Evolutionary conservation across 495 filamentous ascomycete genomes (phyloP), one percentile per base, ranked within the genome.

Genomic region (Trichoderma parareesei): DNA sequence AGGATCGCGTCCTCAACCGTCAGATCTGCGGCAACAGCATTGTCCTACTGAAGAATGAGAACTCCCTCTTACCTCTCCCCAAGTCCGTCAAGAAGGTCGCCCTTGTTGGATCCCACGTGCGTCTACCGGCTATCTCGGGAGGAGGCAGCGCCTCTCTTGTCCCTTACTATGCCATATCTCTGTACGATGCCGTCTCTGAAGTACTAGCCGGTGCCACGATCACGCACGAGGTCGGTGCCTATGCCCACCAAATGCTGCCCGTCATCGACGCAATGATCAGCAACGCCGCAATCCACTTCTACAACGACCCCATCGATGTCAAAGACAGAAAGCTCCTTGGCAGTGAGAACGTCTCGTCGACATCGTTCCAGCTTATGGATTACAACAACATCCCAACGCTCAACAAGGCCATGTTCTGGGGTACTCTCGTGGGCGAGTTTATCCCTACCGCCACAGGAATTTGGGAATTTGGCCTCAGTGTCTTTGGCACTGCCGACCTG

Each of bases 31-130:
- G 83, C 0, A 87, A 93, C 68, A 89, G 88, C 3, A 81, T 93
- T 13, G 90, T 91, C 3, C 80, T 95, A 16, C 77, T 95, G 65
- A 93, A 93, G 73, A 94, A 94, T 66, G 83, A 91, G 44, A 81
- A 82, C 2, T 72, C 75, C 16, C 72, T 87, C 40, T 79, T 96
- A 5, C 91, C 91, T 1, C 79, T 96, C 59, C 79, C 85, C 57
- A 79, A 81, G 33, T 79, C 81, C 14, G 82, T 84, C 41, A 79
- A 81, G 59, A 82, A 77, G 68, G 80, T 93, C 57, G 86, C 90
- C 8, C 81, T 94, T 40, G 94, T 96, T 65, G 91, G 92, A 0
- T 91, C 92, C 9, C 95, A 95, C 71, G 85, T 88, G 41, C 90
- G 90, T 67, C 8, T 49, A 7, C 76, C 87, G 60, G 88, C 90